Conservation (phyloP, 2,329 filamentous ascomycete genomes). For the Sordariomycetes sp. region DNA sequence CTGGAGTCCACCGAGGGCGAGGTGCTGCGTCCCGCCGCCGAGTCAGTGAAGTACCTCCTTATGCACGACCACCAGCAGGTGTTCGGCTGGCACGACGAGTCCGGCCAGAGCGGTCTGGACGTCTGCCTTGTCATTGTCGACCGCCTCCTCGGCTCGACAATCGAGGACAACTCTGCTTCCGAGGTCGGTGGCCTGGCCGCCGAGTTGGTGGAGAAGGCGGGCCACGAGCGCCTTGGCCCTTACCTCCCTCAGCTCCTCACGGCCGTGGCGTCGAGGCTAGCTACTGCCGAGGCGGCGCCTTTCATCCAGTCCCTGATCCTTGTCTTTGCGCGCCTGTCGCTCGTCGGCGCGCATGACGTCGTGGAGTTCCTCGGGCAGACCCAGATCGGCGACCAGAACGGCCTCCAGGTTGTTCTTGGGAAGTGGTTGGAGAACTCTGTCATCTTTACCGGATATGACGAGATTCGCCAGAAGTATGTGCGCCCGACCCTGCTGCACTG, state of each 20-base stretch:
- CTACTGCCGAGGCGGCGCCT: conserved; percentile 67
- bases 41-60: conserved; percentile 79
- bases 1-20: conserved; percentile 79
- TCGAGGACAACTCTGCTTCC: conserved; percentile 91
- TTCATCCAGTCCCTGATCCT: conserved; percentile 95
- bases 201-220: conserved; percentile 90
- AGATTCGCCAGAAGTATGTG: conserved; percentile 89
- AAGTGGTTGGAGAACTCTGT: conserved; percentile 98
- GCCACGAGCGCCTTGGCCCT: conserved; percentile 78
- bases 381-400: conserved; percentile 64
- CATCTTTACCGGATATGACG: conserved; percentile 95
- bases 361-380: conserved; percentile 83
- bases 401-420: conserved; percentile 75
- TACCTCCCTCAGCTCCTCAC: conserved; percentile 79
- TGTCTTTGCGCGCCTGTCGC: conserved; percentile 82
- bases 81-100: conserved; percentile 71
- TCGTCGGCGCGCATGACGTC: conserved; percentile 77
- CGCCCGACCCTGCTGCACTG: background rate
- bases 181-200: conserved; percentile 91
- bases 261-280: conserved; percentile 76
- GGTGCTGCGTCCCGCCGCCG: conserved; percentile 72
- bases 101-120: conserved; percentile 72
- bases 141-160: conserved; percentile 65
- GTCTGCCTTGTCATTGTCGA: conserved; percentile 87
- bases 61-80: conserved; percentile 83